Base-by-base conservation (phyloP, 2,329 filamentous ascomycete species). In the Xylariaceae sp. region DNA sequence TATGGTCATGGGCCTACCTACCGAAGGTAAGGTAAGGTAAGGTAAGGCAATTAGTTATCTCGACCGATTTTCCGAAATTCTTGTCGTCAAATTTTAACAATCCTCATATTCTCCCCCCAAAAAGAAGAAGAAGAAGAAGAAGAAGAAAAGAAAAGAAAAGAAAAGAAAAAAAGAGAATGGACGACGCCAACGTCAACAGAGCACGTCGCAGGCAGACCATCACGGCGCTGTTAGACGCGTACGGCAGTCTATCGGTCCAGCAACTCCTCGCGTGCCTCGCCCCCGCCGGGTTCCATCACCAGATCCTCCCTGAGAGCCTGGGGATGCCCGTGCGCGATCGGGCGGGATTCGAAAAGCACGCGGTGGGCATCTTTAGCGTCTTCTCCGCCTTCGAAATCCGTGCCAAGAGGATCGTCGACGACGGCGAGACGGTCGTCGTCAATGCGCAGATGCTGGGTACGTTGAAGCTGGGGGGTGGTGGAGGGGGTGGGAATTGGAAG, bases 371-470 rank as follows among this genome's bases (percentile, higher is more conserved):
- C 34, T 75, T 75, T 57, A 68, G 66, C 5, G 56, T 76, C 11
- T 77, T 77, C 59, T 64, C 67, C 34, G 58, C 61, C 6, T 76
- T 77, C 57, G 57, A 62, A 6, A 73, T 77, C 70, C 58, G 68
- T 4, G 71, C 74, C 0, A 64, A 68, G 47, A 58, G 60, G 1
- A 64, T 73, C 27, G 65, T 66, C 51, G 68, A 72, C 35, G 70
- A 71, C 43, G 58, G 58, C 11, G 60, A 55, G 2, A 64, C 64
- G 7, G 68, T 69, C 35, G 66, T 68, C 4, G 70, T 75, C 29
- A 66, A 71, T 50, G 70, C 70, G 0, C 60, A 61, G 11, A 75
- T 75, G 72, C 55, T 63, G 27, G 69, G 69, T 6, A 55, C 56
- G 1, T 54, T 69, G 29, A 66, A 66, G 50, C 19, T 19, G 19